Evolutionary conservation across 2,329 filamentous ascomycete genomes (phyloP), one percentile per base, ranked within the genome.

Genomic region (Akanthomyces dipterigenus): DNA sequence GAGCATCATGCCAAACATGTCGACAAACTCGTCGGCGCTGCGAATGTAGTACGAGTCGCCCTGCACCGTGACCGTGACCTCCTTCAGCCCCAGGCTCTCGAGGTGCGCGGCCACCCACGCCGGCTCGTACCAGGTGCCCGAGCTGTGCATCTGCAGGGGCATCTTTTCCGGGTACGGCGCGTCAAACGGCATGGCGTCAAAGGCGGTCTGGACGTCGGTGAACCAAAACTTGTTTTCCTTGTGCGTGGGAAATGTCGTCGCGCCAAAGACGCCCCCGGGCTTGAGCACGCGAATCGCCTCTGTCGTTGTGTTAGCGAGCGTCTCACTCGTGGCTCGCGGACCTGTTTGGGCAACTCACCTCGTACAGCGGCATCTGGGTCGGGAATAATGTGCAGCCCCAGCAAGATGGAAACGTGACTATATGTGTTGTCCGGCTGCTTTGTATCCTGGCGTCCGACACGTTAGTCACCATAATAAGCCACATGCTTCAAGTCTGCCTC

Each of bases 321-420:
- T 43, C 20, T 8, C 12, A 12, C 14, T n/a, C 5, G 5, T 34
- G 31, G 5, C 11, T 28, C n/a, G 31, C n/a, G n/a, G n/a, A n/a
- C n/a, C n/a, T n/a, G n/a, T 16, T 4, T 2, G 11, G 22, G 1
- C 5, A 12, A 51, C 64, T 64, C 59, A 72, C 73, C 72, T 49
- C 63, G 64, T 0, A 75, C 54, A 0, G 71, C 69, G 2, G 67
- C 66, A 51, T 73, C 69, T 0, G 78, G 74, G 24, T 78, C 65
- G 0, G 79, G 76, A 16, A 81, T 75, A 3, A 79, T 61, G 64
- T 81, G 78, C 51, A 81, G 74, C 1, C 75, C 79, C 61, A 82
- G 76, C n/a, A 75, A 76, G 42, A 79, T 67, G 11, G 78, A 75
- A 31, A 80, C 67, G 65, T 82, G 78, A 1, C 72, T 77, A 63